Evolutionary conservation across 2,329 filamentous ascomycete genomes (phyloP), one percentile per base, ranked within the genome.

Genomic region (Sarocladium strictum): DNA sequence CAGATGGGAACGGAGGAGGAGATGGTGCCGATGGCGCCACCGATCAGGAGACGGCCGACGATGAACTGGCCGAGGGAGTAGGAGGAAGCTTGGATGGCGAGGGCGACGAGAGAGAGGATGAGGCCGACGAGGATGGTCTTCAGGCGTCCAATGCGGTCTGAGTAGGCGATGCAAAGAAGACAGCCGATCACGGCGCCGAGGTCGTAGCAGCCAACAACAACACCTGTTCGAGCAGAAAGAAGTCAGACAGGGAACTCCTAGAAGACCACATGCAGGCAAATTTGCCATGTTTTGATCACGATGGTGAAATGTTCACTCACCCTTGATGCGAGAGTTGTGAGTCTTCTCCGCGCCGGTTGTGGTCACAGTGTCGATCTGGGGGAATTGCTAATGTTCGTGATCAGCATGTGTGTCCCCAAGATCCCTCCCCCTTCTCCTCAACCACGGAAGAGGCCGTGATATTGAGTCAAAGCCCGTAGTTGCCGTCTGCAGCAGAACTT

Each of bases 141-240:
- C 54, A 58, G 67, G 57, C 76, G 68, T 17, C 76, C 76, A 10
- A 78, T 60, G 21, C 59, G 64, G 57, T 78, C 76, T 10, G 75
- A 75, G 5, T 71, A 69, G 56, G 62, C 53, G 65, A 62, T 32
- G 63, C 67, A 55, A 70, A 65, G 54, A 76, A 67, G 40, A 75
- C 70, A 29, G 75, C 73, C n/a, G 75, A 65, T 61, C 76, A 76
- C 58, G 19, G 73, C 76, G 1, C 76, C 77, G 19, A 76, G 19
- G 17, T 27, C 76, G 59, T 80, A 80, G n/a, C n/a, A n/a, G n/a
- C n/a, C n/a, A n/a, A n/a, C n/a, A n/a, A n/a, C n/a, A n/a, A n/a
- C n/a, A n/a, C n/a, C n/a, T n/a, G n/a, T n/a, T n/a, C n/a, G n/a
- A n/a, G n/a, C n/a, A n/a, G n/a, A n/a, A n/a, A n/a, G n/a, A n/a